Conservation (phyloP, 768 basidiomycete species). For the Lyophyllum shimeji region DNA sequence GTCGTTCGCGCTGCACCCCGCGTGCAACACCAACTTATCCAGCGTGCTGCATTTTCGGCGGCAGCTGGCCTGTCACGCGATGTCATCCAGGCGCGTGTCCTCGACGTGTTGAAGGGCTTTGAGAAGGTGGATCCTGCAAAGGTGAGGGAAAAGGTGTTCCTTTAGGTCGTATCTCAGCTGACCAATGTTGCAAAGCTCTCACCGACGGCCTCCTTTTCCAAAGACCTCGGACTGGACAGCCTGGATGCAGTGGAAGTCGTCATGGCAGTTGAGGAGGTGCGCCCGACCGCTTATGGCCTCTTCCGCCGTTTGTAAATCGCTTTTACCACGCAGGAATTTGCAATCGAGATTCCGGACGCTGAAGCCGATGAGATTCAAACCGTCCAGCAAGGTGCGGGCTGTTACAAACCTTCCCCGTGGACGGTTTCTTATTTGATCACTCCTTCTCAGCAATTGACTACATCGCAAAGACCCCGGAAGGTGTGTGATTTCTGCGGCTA, state of each 20-base stretch:
- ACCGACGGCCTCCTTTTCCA: conserved; percentile 52
- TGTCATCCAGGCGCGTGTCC: conserved; percentile 69
- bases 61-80: conserved; percentile 65
- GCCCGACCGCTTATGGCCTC: conserved; percentile 9
- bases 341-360: conserved; percentile 95
- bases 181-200: conserved; percentile 18
- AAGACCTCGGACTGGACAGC: conserved; percentile 91
- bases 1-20: conserved; percentile 33
- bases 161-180: neutral
- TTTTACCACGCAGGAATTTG: conserved; percentile 70
- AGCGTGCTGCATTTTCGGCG: conserved; percentile 61
- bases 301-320: conserved; percentile 4
- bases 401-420: neutral
- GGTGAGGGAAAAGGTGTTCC: conserved; percentile 34
- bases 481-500: conserved; percentile 32
- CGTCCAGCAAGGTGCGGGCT: conserved; percentile 82
- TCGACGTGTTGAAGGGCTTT: conserved; percentile 84
- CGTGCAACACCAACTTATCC: conserved; percentile 36
- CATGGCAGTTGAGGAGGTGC: conserved; percentile 96
- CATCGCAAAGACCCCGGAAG: conserved; percentile 90
- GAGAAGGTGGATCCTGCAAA: conserved; percentile 84
- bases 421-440: conserved; percentile 16
- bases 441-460: conserved; percentile 81
- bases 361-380: conserved; percentile 95
- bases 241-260: conserved; percentile 97